Conservation (phyloP, 768 basidiomycete species). For the Rhodosporidiobolus odoratus region DNA sequence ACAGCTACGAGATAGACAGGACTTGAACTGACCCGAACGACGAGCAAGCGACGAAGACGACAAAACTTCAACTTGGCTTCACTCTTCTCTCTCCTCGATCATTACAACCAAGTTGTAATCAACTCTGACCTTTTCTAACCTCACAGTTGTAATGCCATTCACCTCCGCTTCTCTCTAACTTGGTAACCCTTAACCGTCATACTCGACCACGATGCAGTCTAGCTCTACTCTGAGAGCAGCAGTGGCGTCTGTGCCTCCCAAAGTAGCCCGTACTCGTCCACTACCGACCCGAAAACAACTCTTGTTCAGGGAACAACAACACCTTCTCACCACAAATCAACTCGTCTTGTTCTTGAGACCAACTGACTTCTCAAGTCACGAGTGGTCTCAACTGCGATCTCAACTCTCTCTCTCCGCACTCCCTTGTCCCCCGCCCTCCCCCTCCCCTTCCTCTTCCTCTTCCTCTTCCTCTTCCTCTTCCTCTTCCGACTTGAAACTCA, state of each 20-base stretch:
- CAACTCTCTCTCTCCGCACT: slow-evolving; percentile 58
- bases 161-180: background rate
- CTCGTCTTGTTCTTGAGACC: slow-evolving; percentile 76
- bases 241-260: background rate
- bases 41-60: background rate
- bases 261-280: slow-evolving; percentile 51
- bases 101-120: no score
- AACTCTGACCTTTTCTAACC: no score
- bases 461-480: slow-evolving; percentile 60
- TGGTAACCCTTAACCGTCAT: no score
- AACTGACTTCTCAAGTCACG: slow-evolving; percentile 64
- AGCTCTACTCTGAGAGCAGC: background rate
- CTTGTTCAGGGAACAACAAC: slow-evolving; percentile 72
- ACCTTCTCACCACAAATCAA: slow-evolving; percentile 58
- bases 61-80: background rate
- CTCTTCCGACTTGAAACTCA: slow-evolving; percentile 56
- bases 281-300: slow-evolving; percentile 74
- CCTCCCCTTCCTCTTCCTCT: slow-evolving; percentile 65
- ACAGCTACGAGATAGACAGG: background rate
- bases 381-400: slow-evolving; percentile 62
- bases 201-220: background rate
- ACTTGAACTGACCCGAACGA: background rate
- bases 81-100: background rate
- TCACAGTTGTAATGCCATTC: background rate
- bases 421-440: slow-evolving; percentile 50